Evolutionary conservation across 192 early-diverging fungal genomes (phyloP).

Genomic region (Linnemannia zychae): DNA sequence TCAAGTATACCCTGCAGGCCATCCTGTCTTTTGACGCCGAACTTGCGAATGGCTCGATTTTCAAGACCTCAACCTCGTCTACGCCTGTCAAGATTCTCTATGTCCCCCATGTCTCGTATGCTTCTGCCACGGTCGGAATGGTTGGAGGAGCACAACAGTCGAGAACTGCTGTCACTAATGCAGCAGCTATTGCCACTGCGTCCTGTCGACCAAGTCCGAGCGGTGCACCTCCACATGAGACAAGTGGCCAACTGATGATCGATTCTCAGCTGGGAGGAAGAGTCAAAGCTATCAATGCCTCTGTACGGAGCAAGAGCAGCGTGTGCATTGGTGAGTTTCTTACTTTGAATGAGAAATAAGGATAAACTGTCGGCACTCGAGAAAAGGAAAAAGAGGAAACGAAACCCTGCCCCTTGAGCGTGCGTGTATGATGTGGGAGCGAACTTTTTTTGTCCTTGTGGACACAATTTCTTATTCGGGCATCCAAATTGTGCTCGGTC

Average conservation of each 20-base stretch:
- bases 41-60: not conserved
- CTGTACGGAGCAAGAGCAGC: constrained; percentile 16
- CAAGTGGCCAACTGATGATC: constrained; percentile 3
- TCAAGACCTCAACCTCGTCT: constrained; percentile 24
- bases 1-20: constrained; percentile 27
- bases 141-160: not conserved
- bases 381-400: not conserved
- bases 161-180: not conserved
- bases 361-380: not conserved
- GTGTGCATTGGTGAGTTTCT: constrained; percentile 34
- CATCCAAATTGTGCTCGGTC: not conserved
- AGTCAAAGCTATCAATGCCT: constrained; percentile 14
- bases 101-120: constrained; percentile 28
- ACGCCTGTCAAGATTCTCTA: constrained; percentile 16
- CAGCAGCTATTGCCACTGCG: not conserved
- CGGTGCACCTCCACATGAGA: constrained; percentile 4
- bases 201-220: not conserved
- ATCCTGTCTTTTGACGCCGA: constrained; percentile 11
- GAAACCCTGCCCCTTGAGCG: not conserved
- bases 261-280: not conserved
- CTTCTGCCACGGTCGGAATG: not conserved
- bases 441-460: constrained; percentile 16
- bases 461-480: constrained; percentile 37
- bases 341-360: not conserved
- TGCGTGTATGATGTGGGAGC: not conserved